These are phyloP conservation scores for Periglandula ipomoeae DNA, from an alignment of 2,329 filamentous ascomycete species.

Conservation along the genomic window DNA sequence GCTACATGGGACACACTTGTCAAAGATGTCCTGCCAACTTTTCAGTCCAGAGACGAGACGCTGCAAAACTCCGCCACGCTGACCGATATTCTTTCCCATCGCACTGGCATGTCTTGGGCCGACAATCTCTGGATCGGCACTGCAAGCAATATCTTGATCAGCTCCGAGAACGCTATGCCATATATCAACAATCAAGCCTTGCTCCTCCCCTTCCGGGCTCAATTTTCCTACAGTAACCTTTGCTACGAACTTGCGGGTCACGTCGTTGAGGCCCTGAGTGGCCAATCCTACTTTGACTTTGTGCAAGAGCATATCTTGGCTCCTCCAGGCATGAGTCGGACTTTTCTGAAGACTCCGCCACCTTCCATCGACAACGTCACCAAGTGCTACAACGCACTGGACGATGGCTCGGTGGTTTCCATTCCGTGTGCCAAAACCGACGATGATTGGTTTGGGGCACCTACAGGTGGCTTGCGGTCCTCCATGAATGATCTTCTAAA, in stretches of 20 bases:
- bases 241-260: constrained; percentile 15
- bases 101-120: constrained; percentile 12
- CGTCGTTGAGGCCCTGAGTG: constrained; percentile 14
- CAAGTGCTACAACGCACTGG: constrained; percentile 4
- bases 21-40: constrained; percentile 14
- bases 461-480: constrained; percentile 4
- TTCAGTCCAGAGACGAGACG: constrained; percentile 11
- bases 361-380: neutral
- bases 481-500: constrained; percentile 6
- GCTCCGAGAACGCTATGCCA: neutral
- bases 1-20: constrained; percentile 16
- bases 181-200: constrained; percentile 2
- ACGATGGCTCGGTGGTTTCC: neutral
- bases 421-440: constrained; percentile 1
- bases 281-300: constrained; percentile 15
- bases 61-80: constrained; percentile 9
- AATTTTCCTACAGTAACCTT: constrained; percentile 19
- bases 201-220: neutral
- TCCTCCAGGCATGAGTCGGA: constrained; percentile 18
- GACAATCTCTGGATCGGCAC: constrained; percentile 8
- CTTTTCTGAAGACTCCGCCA: constrained; percentile 2
- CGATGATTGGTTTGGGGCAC: neutral
- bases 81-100: constrained; percentile 18
- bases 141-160: constrained; percentile 7
- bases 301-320: constrained; percentile 14